Evolutionary conservation across 768 basidiomycete genomes (phyloP).

Genomic region (Rossbeevera mucosa): DNA sequence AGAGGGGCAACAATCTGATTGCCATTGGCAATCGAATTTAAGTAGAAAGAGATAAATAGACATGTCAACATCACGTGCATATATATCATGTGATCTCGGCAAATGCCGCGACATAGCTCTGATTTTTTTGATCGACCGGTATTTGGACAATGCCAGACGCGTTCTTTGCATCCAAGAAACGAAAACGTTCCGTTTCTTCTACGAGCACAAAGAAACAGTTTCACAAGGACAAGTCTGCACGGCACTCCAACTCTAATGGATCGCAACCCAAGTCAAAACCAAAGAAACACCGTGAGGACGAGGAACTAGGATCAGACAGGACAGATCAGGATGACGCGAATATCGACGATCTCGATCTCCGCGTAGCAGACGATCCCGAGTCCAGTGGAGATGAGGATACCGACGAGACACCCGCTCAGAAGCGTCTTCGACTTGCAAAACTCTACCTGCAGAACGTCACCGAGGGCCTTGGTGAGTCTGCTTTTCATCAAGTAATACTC

Average conservation of each 20-base stretch:
- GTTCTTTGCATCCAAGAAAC: conserved; percentile 71
- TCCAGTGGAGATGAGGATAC: conserved; percentile 80
- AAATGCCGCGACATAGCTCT: conserved; percentile 6
- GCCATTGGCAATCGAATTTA: conserved; percentile 13
- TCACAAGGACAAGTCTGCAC: conserved; percentile 4
- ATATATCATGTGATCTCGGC: conserved; percentile 4
- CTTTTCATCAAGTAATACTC: not conserved
- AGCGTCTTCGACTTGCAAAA: conserved; percentile 85
- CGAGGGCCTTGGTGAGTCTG: conserved; percentile 57
- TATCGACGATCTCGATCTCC: conserved; percentile 74
- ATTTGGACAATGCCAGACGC: conserved; percentile 58
- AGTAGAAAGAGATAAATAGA: not conserved
- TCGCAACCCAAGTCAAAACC: conserved; percentile 13
- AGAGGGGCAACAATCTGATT: conserved; percentile 5
- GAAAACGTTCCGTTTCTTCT: conserved; percentile 45
- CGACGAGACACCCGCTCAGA: conserved; percentile 89
- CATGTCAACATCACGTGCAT: not conserved
- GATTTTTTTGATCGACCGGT: conserved; percentile 21
- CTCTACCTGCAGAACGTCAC: conserved; percentile 85
- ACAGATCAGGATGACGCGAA: conserved; percentile 48
- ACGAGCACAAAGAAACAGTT: conserved; percentile 26
- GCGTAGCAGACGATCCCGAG: conserved; percentile 50
- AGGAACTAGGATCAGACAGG: conserved; percentile 64
- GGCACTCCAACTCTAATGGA: conserved; percentile 23
- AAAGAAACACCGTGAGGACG: conserved; percentile 38